phyloP scores from a whole-genome alignment of 305 asterid species.

The Plantago coronopus region DNA sequence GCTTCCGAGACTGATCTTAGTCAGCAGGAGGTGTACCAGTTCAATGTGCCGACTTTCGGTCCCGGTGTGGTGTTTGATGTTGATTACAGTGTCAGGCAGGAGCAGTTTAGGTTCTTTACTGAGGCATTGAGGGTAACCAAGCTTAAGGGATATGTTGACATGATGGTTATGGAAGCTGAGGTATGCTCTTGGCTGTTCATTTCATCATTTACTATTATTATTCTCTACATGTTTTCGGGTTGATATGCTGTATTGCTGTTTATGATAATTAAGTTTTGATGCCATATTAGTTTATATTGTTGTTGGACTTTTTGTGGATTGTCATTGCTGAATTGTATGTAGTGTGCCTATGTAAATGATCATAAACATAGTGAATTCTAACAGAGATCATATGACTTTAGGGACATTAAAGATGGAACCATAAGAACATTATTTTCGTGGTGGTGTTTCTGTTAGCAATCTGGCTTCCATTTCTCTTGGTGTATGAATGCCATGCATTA shows the following conservation, averaged over 20 bases:
- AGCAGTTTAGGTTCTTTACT: slow-evolving; percentile 93
- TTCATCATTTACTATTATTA: not conserved
- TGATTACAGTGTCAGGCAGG: slow-evolving; percentile 78
- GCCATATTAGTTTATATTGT: not conserved
- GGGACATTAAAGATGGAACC: not conserved
- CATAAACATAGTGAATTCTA: too few species aligned
- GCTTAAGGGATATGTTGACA: slow-evolving; percentile 80
- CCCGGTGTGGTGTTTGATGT: slow-evolving; percentile 97
- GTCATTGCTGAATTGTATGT: not conserved
- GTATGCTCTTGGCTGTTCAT: slow-evolving; percentile 24
- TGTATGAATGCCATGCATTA: not conserved
- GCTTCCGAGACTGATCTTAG: slow-evolving; percentile 93
- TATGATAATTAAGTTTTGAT: not conserved
- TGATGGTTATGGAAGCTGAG: slow-evolving; percentile 88
- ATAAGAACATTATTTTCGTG: not conserved
- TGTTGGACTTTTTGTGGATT: not conserved
- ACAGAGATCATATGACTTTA: not conserved
- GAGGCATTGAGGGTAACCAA: slow-evolving; percentile 81
- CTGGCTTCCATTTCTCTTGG: too few species aligned
- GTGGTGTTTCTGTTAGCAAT: too few species aligned
- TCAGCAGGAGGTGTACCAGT: slow-evolving; percentile 75
- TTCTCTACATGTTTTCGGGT: not conserved
- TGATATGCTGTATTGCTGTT: not conserved
- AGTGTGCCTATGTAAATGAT: not conserved
- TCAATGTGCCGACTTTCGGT: slow-evolving; percentile 93